These are phyloP conservation scores for Barnettozyma wickerhamii DNA, from an alignment of 805 yeast species.

Conservation along the genomic window DNA sequence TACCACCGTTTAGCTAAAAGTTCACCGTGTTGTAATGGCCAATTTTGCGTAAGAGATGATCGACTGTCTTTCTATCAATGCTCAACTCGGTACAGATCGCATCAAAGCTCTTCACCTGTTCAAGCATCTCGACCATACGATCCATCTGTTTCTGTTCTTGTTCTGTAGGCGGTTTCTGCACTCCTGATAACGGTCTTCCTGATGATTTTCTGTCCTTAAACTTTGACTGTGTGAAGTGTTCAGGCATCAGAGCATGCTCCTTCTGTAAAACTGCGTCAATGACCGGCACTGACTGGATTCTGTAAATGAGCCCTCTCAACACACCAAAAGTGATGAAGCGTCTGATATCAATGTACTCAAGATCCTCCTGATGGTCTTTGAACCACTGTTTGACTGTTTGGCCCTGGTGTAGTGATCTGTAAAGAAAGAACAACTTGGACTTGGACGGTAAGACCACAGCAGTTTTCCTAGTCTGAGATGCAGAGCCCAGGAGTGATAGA, in stretches of 20 bases:
- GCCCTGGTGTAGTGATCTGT: conserved; percentile 75
- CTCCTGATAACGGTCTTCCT: not conserved
- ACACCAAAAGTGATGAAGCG: conserved; percentile 86
- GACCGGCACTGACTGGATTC: conserved; percentile 72
- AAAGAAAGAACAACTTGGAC: conserved; percentile 65
- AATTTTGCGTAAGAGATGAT: conserved; percentile 38
- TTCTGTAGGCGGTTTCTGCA: conserved; percentile 12
- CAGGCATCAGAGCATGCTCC: conserved; percentile 12
- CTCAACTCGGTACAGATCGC: conserved; percentile 67
- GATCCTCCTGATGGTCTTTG: conserved; percentile 50
- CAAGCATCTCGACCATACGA: conserved; percentile 34
- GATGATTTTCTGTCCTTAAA: not conserved
- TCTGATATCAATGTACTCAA: conserved; percentile 72
- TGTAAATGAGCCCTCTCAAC: conserved; percentile 71
- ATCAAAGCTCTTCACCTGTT: conserved; percentile 54
- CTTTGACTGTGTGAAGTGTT: conserved; percentile 7
- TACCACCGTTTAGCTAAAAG: conserved; percentile 27
- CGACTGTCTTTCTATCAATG: conserved; percentile 51
- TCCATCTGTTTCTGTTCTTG: conserved; percentile 13
- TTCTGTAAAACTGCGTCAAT: conserved; percentile 17
- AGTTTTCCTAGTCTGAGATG: conserved; percentile 7
- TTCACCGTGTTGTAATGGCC: conserved; percentile 49
- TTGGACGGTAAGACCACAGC: conserved; percentile 49
- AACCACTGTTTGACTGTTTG: conserved; percentile 80
- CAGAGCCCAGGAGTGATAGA: conserved; percentile 13